These are phyloP conservation scores for Casuarina cunninghamiana DNA, from an alignment of 306 rosid genomes.

Conservation along the genomic window DNA sequence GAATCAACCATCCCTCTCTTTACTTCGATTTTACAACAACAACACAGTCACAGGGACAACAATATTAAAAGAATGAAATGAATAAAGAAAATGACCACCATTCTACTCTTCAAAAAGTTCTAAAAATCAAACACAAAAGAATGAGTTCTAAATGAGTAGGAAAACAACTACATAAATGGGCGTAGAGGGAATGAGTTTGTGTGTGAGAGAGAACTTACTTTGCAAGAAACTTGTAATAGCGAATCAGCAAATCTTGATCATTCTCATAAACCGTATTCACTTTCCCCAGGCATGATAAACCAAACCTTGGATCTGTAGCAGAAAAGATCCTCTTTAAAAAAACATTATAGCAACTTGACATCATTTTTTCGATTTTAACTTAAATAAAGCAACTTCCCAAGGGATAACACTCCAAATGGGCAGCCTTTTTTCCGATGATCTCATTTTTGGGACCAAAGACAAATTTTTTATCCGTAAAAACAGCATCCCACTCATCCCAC, in stretches of 20 bases:
- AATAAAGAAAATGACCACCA: not conserved
- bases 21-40: not conserved
- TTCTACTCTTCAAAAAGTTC: not conserved
- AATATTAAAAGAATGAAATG: not conserved
- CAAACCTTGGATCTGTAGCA: conserved; percentile 69
- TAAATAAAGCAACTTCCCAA: not conserved
- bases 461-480: not conserved
- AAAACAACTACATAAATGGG: not conserved
- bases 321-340: not conserved
- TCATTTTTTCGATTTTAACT: not conserved
- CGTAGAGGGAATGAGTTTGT: conserved; percentile 14
- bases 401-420: not conserved
- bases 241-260: conserved; percentile 74
- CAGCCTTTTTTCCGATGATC: not conserved
- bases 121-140: too few relatives aligned
- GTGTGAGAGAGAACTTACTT: conserved; percentile 40
- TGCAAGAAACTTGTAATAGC: conserved; percentile 61
- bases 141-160: too few relatives aligned
- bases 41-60: not conserved
- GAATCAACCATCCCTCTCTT: not conserved
- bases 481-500: not conserved
- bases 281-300: conserved; percentile 74
- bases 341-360: not conserved
- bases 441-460: not conserved
- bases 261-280: conserved; percentile 57